Evolutionary conservation across 2,329 filamentous ascomycete species (phyloP), one percentile per base, ranked within the genome.

Genomic region (Trichoderma sp.): DNA sequence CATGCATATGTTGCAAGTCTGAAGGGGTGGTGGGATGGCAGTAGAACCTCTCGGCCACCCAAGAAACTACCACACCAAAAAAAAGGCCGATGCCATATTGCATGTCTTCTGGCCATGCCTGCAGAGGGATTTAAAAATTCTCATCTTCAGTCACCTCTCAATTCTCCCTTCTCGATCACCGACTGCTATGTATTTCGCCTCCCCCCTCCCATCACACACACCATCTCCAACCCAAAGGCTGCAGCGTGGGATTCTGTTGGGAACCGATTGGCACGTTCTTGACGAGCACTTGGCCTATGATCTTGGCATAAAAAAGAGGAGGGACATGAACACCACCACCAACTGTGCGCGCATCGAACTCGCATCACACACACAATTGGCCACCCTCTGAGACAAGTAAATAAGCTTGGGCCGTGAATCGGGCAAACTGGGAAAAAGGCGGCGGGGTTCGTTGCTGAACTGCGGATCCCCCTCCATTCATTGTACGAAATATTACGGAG

Each of bases 231-330:
- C 34, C 26, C 41, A 28, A 56, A 19, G 43, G 51, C 30, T 50
- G 54, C 34, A 43, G 51, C 55, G 56, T 45, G 41, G 48, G 30
- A 56, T 48, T 47, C 48, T 63, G 64, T 66, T 66, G 64, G 64
- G 64, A 55, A 63, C 41, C n/a, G 64, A 63, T 66, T 63, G 45
- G 64, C 57, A 65, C 14, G 19, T 39, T 39, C 34, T 17, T 7
- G 63, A 17, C 30, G 24, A 45, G 63, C 26, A 55, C 57, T 48
- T 34, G n/a, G 30, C 17, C 39, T 44, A 39, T 44, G 7, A 34
- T 12, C 24, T 45, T 24, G 17, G 44, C 21, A 19, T 24, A 45
- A 44, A 30, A 30, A 2, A 30, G 15, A 24, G n/a, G 15, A 24
- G 7, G 57, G 39, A 30, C 34, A 58, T 19, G 43, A 44, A 57